phyloP scores from a whole-genome alignment of 75 land plant species.

The Picea sitchensis region DNA sequence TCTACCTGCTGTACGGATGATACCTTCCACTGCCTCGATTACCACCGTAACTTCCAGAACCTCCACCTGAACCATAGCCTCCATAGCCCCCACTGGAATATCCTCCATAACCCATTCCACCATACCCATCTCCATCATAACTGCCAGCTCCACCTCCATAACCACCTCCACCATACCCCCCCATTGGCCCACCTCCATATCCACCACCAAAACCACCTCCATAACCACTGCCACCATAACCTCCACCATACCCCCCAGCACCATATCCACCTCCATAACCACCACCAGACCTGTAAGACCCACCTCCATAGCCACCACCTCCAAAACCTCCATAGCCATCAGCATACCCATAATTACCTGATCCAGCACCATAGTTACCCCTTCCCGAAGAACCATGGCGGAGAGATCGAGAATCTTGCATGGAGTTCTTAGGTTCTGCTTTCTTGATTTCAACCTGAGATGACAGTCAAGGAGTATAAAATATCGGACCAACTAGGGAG shows the following conservation, averaged over 20 bases:
- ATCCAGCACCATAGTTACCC: constrained; percentile 14
- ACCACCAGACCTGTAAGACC: neutral
- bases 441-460: constrained; percentile 79
- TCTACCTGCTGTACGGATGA: constrained; percentile 3
- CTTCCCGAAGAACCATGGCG: constrained; percentile 19
- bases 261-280: constrained; percentile 8
- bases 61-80: neutral
- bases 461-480: neutral
- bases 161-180: constrained; percentile 16
- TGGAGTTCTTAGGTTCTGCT: constrained; percentile 70
- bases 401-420: constrained; percentile 32
- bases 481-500: neutral
- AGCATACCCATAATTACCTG: constrained; percentile 20
- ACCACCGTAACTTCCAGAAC: constrained; percentile 7
- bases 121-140: constrained; percentile 6
- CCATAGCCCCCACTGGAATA: neutral
- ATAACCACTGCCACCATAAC: constrained; percentile 3
- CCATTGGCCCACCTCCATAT: constrained; percentile 8
- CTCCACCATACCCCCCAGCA: constrained; percentile 7
- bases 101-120: constrained; percentile 14
- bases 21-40: constrained; percentile 4
- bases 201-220: constrained; percentile 8
- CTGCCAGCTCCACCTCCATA: constrained; percentile 1
- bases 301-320: constrained; percentile 12
- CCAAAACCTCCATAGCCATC: constrained; percentile 32